A percentile compares a stretch with the other conserved stretches of the same genome.
phyloP scores from a whole-genome alignment of 2,329 filamentous ascomycete species.

The Trichophaea hybrida region DNA sequence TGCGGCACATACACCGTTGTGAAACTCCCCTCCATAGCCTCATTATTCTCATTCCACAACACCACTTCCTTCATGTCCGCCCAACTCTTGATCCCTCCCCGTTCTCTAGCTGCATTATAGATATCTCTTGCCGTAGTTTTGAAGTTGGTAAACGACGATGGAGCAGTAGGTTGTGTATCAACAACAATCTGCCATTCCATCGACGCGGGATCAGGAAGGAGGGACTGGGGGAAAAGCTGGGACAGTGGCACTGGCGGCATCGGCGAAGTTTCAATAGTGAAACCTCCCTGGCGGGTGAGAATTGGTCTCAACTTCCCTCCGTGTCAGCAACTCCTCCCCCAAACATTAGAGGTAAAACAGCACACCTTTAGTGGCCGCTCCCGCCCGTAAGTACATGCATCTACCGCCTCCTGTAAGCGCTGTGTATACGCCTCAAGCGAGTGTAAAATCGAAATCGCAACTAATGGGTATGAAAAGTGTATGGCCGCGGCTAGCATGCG shows the following conservation, averaged over 20 bases:
- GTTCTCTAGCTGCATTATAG: conserved; percentile 55
- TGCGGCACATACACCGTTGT: conserved; percentile 74
- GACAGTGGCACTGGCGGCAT: background rate
- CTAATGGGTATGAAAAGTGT: conserved; percentile 34
- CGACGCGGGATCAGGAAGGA: background rate
- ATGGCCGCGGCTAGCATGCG: conserved; percentile 35
- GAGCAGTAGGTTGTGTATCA: conserved; percentile 39
- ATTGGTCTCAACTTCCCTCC: conserved; percentile 2
- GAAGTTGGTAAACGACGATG: conserved; percentile 58
- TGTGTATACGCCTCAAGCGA: background rate
- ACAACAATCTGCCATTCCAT: conserved; percentile 38
- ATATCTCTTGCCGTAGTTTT: conserved; percentile 65
- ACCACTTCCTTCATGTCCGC: conserved; percentile 55
- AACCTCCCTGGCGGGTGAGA: background rate
- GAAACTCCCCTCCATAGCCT: conserved; percentile 73
- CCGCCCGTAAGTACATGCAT: background rate
- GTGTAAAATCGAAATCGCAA: background rate
- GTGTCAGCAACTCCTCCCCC: background rate
- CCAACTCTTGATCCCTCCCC: conserved; percentile 41
- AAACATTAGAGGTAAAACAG: background rate
- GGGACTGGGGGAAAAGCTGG: conserved; percentile 7
- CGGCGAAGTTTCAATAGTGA: conserved; percentile 33
- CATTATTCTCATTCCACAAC: conserved; percentile 44
- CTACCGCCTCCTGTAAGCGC: background rate
- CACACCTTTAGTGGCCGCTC: background rate